Percentiles rank a stretch among this genome's conserved stretches.
These are phyloP conservation scores for Calonectria ilicicola DNA, from an alignment of 2,329 filamentous ascomycete genomes.

Conservation along the genomic window DNA sequence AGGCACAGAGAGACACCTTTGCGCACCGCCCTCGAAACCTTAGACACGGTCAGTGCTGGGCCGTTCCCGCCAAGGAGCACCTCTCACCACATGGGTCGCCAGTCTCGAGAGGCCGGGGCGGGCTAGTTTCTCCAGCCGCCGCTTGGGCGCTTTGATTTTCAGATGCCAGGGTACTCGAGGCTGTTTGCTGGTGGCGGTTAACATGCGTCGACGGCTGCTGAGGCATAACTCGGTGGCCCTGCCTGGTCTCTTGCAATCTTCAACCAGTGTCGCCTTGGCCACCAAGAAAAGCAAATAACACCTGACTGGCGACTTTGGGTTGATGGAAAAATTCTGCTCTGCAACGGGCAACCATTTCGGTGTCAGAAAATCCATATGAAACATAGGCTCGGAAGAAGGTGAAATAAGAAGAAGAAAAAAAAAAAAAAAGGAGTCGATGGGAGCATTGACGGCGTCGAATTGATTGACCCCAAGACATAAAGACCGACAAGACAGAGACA, in stretches of 20 bases:
- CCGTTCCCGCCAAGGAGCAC: background rate
- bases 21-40: background rate
- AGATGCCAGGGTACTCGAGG: background rate
- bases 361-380: constrained; percentile 16
- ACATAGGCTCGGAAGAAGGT: constrained; percentile 11
- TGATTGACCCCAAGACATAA: constrained; percentile 2
- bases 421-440: constrained; percentile 5
- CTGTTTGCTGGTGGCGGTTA: background rate
- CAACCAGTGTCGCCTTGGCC: background rate
- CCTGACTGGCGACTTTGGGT: background rate
- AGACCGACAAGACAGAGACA: too few species aligned
- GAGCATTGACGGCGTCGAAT: constrained; percentile 14
- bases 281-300: constrained; percentile 12
- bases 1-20: background rate
- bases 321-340: background rate
- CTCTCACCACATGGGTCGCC: constrained; percentile 1
- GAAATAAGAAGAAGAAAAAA: background rate
- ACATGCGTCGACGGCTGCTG: background rate
- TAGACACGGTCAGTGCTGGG: background rate
- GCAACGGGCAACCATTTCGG: constrained; percentile 14
- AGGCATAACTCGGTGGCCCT: background rate
- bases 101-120: background rate
- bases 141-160: constrained; percentile 4
- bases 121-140: constrained; percentile 4
- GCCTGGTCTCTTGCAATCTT: background rate